Conservation (phyloP, 2,329 filamentous ascomycete genomes). For the Talaromyces islandicus region DNA sequence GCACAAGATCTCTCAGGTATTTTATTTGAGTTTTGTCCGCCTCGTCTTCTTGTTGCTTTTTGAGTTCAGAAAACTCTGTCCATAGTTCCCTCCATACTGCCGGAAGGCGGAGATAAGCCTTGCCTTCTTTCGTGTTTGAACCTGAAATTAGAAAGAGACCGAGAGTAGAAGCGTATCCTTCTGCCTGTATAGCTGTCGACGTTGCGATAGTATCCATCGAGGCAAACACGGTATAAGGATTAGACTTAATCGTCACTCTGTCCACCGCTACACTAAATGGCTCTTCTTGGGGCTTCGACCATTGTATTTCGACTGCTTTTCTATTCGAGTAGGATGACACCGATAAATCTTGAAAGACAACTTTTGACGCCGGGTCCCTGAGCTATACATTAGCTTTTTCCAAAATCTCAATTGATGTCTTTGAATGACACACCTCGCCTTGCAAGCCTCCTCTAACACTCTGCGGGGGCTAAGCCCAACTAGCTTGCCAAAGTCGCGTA, state of each 20-base stretch:
- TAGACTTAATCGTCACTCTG: conserved; percentile 39
- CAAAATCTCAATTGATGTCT: not conserved
- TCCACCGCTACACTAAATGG: conserved; percentile 38
- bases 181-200: conserved; percentile 72
- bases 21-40: conserved; percentile 64
- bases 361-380: conserved; percentile 64
- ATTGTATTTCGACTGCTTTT: conserved; percentile 67
- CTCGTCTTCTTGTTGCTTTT: conserved; percentile 64
- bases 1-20: conserved; percentile 47
- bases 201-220: conserved; percentile 72
- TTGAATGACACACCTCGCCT: conserved; percentile 54
- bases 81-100: conserved; percentile 79
- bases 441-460: conserved; percentile 80
- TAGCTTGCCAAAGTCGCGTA: conserved; percentile 81
- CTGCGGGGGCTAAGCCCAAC: conserved; percentile 69
- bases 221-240: conserved; percentile 50
- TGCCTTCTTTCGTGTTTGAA: conserved; percentile 76
- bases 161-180: conserved; percentile 75
- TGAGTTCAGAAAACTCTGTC: conserved; percentile 66
- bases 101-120: conserved; percentile 71
- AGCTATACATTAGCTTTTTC: conserved; percentile 1
- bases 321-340: conserved; percentile 68
- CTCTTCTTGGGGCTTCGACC: conserved; percentile 67
- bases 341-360: conserved; percentile 66
- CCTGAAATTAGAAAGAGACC: conserved; percentile 78